Base-by-base conservation (phyloP, 1,139 yeast genomes). In the Chernovozyma sophiae-reginae region DNA sequence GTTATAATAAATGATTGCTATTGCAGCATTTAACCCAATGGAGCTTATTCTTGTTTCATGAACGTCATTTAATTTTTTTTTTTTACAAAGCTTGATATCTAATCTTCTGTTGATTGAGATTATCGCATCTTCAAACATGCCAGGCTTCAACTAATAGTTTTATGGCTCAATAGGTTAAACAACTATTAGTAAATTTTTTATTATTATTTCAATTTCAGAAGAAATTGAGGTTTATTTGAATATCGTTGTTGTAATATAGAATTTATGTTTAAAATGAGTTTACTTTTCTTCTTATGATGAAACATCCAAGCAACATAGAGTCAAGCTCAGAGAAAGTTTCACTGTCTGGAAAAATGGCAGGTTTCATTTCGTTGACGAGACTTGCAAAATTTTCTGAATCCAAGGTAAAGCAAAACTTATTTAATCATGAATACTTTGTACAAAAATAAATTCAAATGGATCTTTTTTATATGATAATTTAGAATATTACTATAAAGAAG, bases 21-120 rank as follows among this genome's bases (percentile, higher is more conserved):
- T 35, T 37, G 33, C 32, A 35, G 47, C 48, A 58, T 60, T 67
- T 70, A 81, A 83, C 94, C 74, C 92, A 82, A 84, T 84, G 94
- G 92, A 83, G 94, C 94, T 84, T 81, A 84, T 82, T 81, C 82
- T 79, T 70, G 77, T 61, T 56, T 68, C 77, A 78, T 77, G 83
- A 68, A 75, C 68, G 73, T 66, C 74, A 49, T 49, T n/a, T n/a
- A n/a, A n/a, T n/a, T n/a, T n/a, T 44, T 45, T 48, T 49, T 51
- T 56, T 28, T 29, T 16, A 26, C 17, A 41, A 60, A 62, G 67
- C 59, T 54, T 55, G 71, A 43, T 40, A 35, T 43, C 50, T 47
- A 39, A 41, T 39, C 44, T 43, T 28, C 38, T 31, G 31, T 37
- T 33, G 36, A 43, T 51, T 52, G 61, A 60, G 62, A 56, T 45